Base-by-base conservation (phyloP, 805 yeast genomes). In the Candida maltosa region DNA sequence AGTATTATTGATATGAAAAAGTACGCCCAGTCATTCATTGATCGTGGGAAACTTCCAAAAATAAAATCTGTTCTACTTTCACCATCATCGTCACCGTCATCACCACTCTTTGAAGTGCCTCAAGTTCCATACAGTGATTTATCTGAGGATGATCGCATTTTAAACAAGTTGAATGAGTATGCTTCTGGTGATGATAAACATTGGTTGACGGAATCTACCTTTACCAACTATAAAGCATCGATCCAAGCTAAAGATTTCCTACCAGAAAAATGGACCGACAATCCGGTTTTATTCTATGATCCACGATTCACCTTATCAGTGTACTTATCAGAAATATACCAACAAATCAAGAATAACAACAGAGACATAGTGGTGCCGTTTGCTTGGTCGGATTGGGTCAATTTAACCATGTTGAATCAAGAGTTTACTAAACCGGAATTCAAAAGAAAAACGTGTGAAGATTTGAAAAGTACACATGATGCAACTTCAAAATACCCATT, bases 341-440 rank as follows among this genome's bases (percentile, higher is more conserved):
- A 52, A 22, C 59, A 48, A 25, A 24, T 44, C 14, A 12, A 44
- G 8, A 42, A 44, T 17, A 39, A 34, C 16, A 47, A 42, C 25
- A 37, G 16, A 31, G 53, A 32, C 37, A 25, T 9, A 28, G 39
- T 9, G 17, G 52, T 60, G 14, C 56, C 64, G 25, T 75, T 75
- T 42, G 64, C 71, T 34, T 75, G 80, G 80, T 59, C 65, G 7
- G 80, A 75, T 41, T 75, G 80, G 80, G 65, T 69, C 6, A 79
- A 75, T 51, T 42, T 74, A 34, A 58, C 73, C 2, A 39, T 46
- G 10, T 49, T 75, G 30, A 69, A 73, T 40, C 36, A 46, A 2
- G 53, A 57, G 16, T 32, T 53, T 25, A 20, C 29, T n/a, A 47
- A 47, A 30, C 48, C 56, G 6, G 32, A 50, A 34, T 24, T 29